phyloP scores from a whole-genome alignment of 352 stramenopile genomes.

The Phytophthora sp. region DNA sequence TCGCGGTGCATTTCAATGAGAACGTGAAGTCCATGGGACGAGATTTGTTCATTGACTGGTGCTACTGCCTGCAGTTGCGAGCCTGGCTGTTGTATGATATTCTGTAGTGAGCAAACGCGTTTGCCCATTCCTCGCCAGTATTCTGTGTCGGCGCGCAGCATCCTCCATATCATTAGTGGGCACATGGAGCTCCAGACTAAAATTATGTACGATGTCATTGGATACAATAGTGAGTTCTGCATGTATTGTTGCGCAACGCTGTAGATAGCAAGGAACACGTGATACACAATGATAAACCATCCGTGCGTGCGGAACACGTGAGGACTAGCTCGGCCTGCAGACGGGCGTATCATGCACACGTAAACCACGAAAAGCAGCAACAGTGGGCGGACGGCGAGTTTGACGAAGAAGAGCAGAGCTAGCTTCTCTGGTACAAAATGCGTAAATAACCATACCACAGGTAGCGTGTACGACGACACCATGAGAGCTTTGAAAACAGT shows the following conservation, averaged over 20 bases:
- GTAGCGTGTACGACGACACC: conserved; percentile 49
- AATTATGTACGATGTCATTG: conserved; percentile 16
- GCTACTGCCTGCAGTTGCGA: conserved; percentile 3
- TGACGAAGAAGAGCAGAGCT: conserved; percentile 24
- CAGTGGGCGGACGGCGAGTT: conserved; percentile 14
- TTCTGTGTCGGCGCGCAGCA: conserved; percentile 49
- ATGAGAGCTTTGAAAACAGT: conserved; percentile 35
- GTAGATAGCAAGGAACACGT: conserved; percentile 21
- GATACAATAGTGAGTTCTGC: conserved; percentile 7
- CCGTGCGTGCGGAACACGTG: conserved; percentile 33
- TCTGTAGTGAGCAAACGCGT: conserved; percentile 32
- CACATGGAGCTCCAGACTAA: conserved; percentile 33
- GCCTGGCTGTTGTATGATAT: background rate
- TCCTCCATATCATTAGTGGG: conserved; percentile 45
- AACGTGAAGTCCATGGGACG: conserved; percentile 46
- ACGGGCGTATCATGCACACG: conserved; percentile 28
- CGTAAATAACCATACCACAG: conserved; percentile 28
- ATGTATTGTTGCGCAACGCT: conserved; percentile 10
- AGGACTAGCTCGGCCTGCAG: conserved; percentile 23
- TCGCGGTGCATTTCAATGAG: conserved; percentile 71
- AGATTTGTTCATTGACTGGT: conserved; percentile 41
- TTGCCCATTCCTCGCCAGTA: conserved; percentile 48
- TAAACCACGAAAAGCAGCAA: conserved; percentile 31
- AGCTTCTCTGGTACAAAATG: background rate
- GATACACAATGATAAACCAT: conserved; percentile 33